Base-by-base conservation (phyloP, 192 early-diverging fungal species). In the Entomortierella parvispora region DNA sequence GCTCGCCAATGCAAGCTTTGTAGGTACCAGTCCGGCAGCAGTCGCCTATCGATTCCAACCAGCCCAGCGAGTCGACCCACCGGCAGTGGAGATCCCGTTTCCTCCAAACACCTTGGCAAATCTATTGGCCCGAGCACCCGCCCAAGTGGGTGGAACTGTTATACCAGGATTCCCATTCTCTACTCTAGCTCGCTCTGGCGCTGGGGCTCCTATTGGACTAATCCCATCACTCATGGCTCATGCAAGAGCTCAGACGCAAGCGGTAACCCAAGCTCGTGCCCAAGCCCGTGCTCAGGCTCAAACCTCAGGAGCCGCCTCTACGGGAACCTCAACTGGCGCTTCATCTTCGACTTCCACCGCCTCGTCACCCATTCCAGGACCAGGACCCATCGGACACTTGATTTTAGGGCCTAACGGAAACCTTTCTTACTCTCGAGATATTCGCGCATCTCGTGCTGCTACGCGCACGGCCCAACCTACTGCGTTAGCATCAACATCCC, bases 1-100 rank as follows among this genome's bases (percentile, higher is more conserved):
- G 72, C 72, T 76, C 28, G 72, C 72, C 26, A 76, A 76, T 17
- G 74, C 74, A 1, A 58, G 52, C 11, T 77, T 77, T 55, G 59
- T 68, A 11, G 74, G 65, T n/a, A 68, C 65, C 28, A 22, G 51
- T 11, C 66, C 74, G 14, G 74, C 34, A 2, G 26, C 59, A 23
- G 55, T 77, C 7, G 23, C 50, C 3, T 77, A 77, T 58, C 65
- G 66, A 11, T 68, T 58, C 32, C 74, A 77, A 25, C 74, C 74
- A 26, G 37, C 52, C 5, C 18, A 26, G 6, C 23, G 67, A 32
- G 25, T n/a, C 32, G 32, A 29, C 14, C 7, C 61, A 11, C 17
- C 44, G 48, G 26, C 54, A 20, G 20, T 7, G 18, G 54, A 10
- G 4, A 9, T 20, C 11, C 31, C 54, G 34, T 34, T 33, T 9